These are phyloP conservation scores for Phytophthora pistaciae DNA, from an alignment of 352 stramenopile genomes.

Conservation along the genomic window DNA sequence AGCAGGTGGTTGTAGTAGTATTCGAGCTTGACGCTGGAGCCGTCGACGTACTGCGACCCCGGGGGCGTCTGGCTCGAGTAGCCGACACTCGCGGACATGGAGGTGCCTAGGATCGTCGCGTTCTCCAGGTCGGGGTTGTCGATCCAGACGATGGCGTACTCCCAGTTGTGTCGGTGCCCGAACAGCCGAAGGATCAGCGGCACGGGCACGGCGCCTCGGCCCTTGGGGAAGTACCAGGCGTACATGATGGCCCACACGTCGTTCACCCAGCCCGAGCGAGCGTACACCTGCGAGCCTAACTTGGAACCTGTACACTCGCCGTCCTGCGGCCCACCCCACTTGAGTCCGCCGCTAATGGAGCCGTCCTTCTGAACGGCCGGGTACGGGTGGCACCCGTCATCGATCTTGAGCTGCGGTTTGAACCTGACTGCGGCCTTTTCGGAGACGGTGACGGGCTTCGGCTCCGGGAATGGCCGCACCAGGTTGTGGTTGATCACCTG, in stretches of 20 bases:
- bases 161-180: slow-evolving; percentile 55
- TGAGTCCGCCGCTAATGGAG: slow-evolving; percentile 30
- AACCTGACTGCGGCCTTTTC: slow-evolving; percentile 29
- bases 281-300: slow-evolving; percentile 37
- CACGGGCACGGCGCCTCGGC: slow-evolving; percentile 8
- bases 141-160: slow-evolving; percentile 48
- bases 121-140: slow-evolving; percentile 25
- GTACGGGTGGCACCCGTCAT: slow-evolving; percentile 35
- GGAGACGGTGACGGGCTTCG: slow-evolving; percentile 23
- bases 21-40: slow-evolving; percentile 27
- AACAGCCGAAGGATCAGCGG: slow-evolving; percentile 25
- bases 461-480: slow-evolving; percentile 33
- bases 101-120: slow-evolving; percentile 27
- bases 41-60: slow-evolving; percentile 18
- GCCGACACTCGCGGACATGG: slow-evolving; percentile 32
- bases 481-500: slow-evolving; percentile 31
- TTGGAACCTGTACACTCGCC: slow-evolving; percentile 34
- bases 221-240: slow-evolving; percentile 41
- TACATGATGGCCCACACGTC: slow-evolving; percentile 38
- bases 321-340: slow-evolving; percentile 32
- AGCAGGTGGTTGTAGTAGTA: slow-evolving; percentile 37
- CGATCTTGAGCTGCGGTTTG: slow-evolving; percentile 37
- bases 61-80: slow-evolving; percentile 13
- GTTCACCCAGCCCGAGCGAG: slow-evolving; percentile 31
- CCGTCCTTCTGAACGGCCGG: slow-evolving; percentile 34